These are phyloP conservation scores for Pezicula radicicola DNA, from an alignment of 2,329 filamentous ascomycete genomes.

Conservation along the genomic window DNA sequence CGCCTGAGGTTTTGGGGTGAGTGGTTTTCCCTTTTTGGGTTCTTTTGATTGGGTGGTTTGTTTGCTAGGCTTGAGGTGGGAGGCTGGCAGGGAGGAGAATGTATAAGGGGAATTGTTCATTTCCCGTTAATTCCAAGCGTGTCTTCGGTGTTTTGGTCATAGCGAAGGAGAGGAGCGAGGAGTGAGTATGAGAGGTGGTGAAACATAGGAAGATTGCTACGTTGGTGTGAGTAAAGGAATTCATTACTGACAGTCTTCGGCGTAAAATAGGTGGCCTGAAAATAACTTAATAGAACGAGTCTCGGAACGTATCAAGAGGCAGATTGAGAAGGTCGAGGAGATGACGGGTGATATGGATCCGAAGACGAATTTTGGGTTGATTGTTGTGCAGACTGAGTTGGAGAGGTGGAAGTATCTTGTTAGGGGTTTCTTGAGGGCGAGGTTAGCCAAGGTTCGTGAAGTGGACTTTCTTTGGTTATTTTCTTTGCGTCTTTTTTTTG, in stretches of 20 bases:
- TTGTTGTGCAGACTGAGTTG: constrained; percentile 93
- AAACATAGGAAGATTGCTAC: too few relatives aligned
- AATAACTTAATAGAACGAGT: constrained; percentile 78
- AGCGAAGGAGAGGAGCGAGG: too few relatives aligned
- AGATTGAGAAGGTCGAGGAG: constrained; percentile 70
- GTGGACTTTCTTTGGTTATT: not conserved
- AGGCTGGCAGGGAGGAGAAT: too few relatives aligned
- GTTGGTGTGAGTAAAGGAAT: too few relatives aligned
- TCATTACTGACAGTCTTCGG: too few relatives aligned
- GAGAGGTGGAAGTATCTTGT: constrained; percentile 92
- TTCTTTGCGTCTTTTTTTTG: not conserved
- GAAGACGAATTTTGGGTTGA: constrained; percentile 87
- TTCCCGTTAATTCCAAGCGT: too few relatives aligned
- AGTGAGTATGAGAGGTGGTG: too few relatives aligned
- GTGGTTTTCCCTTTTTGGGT: constrained; percentile 12
- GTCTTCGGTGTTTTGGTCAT: too few relatives aligned
- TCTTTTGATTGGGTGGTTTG: too few relatives aligned
- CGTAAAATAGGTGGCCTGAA: constrained; percentile 53
- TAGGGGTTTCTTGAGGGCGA: constrained; percentile 74
- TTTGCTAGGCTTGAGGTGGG: too few relatives aligned
- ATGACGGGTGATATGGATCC: constrained; percentile 85
- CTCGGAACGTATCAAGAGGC: constrained; percentile 65
- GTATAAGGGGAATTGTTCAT: too few relatives aligned
- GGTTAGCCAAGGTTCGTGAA: constrained; percentile 76
- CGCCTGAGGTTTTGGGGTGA: constrained; percentile 84